Evolutionary conservation across 2,329 filamentous ascomycete species (phyloP).

Genomic region (Trichoderma sp.): DNA sequence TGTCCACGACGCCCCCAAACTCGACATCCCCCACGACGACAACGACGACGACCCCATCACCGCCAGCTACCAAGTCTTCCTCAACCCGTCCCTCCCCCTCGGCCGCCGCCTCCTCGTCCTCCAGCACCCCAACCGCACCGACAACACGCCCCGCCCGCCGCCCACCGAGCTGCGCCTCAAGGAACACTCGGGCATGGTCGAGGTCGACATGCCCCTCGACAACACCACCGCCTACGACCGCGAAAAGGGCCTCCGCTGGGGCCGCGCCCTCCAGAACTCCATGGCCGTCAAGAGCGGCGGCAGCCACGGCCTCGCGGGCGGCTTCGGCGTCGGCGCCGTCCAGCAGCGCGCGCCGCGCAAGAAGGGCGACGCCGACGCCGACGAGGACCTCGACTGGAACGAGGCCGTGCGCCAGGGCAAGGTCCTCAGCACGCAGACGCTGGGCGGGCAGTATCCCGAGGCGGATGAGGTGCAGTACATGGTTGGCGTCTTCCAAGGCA

Average conservation of each 20-base stretch:
- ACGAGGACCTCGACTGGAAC: conserved; percentile 61
- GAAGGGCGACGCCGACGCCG: conserved; percentile 49
- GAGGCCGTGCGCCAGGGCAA: conserved; percentile 70
- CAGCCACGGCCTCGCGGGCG: conserved; percentile 70
- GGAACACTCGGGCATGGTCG: conserved; percentile 77
- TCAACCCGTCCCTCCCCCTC: conserved; percentile 70
- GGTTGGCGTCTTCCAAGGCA: conserved; percentile 84
- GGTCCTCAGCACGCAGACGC: conserved; percentile 77
- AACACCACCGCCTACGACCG: conserved; percentile 76
- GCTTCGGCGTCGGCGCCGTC: conserved; percentile 65
- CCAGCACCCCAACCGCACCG: conserved; percentile 81
- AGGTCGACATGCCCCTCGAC: conserved; percentile 87
- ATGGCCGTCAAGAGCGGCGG: conserved; percentile 63
- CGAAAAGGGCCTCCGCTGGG: conserved; percentile 80
- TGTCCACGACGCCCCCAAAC: conserved; percentile 29
- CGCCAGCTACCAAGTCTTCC: conserved; percentile 79
- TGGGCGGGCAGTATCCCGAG: conserved; percentile 77
- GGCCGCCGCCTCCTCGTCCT: conserved; percentile 75
- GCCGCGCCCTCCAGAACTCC: conserved; percentile 69
- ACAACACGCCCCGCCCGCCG: conserved; percentile 52
- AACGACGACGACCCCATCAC: conserved; percentile 65
- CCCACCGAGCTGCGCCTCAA: conserved; percentile 82
- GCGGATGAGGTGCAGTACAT: conserved; percentile 79
- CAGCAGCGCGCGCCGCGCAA: conserved; percentile 46
- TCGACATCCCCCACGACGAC: neutral